Base-by-base conservation (phyloP, 1,284 basidiomycete species). In the Ganoderma multipileum region DNA sequence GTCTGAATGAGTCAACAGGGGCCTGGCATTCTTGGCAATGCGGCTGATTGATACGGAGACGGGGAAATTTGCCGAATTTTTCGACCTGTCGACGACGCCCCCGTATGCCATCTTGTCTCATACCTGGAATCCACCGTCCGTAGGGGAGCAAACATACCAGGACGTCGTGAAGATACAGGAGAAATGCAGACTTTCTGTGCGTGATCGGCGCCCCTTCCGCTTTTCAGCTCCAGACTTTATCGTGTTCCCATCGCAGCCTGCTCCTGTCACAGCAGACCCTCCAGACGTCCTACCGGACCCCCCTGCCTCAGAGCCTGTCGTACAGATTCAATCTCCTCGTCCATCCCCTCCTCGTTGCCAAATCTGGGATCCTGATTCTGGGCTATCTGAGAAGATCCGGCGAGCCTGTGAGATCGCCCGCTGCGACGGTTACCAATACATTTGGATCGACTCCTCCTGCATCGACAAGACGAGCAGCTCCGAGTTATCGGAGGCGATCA, bases 401-500 rank as follows among this genome's bases (percentile, higher is more conserved):
- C 14, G 8, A 16, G 55, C 58, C 2, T 66, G 64, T 47, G 38
- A 23, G 18, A 26, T 66, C 36, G 64, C 64, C n/a, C 36, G 28
- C n/a, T 16, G 9, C 2, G 41, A 66, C 38, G 64, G 64, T 14
- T 54, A 60, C 58, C 16, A 18, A 1, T 61, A 36, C 41, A 33
- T 66, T 38, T 66, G 64, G 64, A 52, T 39, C 36, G 64, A 66
- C 60, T 54, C 60, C 26, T 66, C 58, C 65, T 66, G 65, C 47
- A 66, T 66, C 59, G 65, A 66, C 59, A 66, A 66, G 50, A 30
- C 59, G 4, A 66, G 65, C 59, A 61, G 58, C 44, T 44, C 65
- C 14, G 65, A 60, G 57, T 42, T 65, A n/a, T 33, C 41, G 8
- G 64, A 65, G 47, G 64, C 64, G 0, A 59, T 65, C 64, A 65